Evolutionary conservation across 2,329 filamentous ascomycete species (phyloP).

Genomic region (Cladosporium sp.): DNA sequence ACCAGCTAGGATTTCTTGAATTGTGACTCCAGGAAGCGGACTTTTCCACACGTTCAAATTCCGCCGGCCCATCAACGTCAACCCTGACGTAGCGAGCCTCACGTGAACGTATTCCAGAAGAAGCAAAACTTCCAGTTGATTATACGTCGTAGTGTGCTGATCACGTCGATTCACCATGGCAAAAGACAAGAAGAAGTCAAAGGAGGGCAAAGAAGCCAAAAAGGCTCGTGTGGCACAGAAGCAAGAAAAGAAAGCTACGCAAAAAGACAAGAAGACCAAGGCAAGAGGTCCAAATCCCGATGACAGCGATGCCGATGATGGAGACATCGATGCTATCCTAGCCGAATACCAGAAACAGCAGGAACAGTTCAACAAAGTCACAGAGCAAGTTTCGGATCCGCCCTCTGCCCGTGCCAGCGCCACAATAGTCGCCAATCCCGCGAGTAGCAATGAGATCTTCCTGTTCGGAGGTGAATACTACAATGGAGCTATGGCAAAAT

Average conservation of each 20-base stretch:
- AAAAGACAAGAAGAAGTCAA: slow-evolving; percentile 43
- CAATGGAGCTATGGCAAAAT: slow-evolving; percentile 77
- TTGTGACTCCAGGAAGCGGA: background rate
- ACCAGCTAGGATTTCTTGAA: background rate
- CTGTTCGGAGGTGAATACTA: slow-evolving; percentile 95
- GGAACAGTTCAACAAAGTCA: slow-evolving; percentile 90
- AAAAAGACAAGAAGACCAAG: slow-evolving; percentile 77
- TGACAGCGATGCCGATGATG: slow-evolving; percentile 85
- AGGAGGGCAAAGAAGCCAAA: slow-evolving; percentile 30
- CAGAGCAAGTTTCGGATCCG: slow-evolving; percentile 68
- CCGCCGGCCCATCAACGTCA: background rate
- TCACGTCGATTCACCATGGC: slow-evolving; percentile 35
- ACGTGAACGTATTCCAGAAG: background rate
- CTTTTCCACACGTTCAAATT: slow-evolving; percentile 3
- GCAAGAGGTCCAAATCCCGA: slow-evolving; percentile 65
- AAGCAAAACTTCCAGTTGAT: background rate
- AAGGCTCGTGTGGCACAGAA: slow-evolving; percentile 39
- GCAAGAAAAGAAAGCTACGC: slow-evolving; percentile 57
- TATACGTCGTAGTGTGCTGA: background rate
- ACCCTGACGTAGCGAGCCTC: background rate
- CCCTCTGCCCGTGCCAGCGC: slow-evolving; percentile 76
- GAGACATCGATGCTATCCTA: slow-evolving; percentile 88
- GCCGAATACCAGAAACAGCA: slow-evolving; percentile 89
- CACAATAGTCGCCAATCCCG: slow-evolving; percentile 78
- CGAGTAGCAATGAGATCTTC: slow-evolving; percentile 81